A percentile compares a stretch with the other conserved stretches of the same genome.
phyloP scores from a whole-genome alignment of 148 eudicot species.

The Fagopyrum esculentum region DNA sequence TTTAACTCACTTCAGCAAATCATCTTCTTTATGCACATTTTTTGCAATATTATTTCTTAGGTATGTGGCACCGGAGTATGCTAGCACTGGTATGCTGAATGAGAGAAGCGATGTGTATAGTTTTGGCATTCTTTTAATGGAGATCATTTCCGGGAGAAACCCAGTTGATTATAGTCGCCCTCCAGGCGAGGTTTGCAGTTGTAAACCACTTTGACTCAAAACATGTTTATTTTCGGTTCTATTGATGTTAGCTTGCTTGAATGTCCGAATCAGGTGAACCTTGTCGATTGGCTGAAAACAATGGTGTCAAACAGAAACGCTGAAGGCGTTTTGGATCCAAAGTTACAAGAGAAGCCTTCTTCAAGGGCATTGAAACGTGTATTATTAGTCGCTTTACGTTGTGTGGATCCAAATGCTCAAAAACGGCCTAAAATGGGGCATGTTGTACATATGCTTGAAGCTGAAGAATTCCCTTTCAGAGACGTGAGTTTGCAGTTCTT shows the following conservation, averaged over 20 bases:
- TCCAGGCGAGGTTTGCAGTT: constrained; percentile 57
- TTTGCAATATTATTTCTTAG: constrained; percentile 27
- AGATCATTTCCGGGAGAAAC: constrained; percentile 72
- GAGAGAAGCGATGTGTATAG: constrained; percentile 93
- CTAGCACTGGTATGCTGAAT: constrained; percentile 87
- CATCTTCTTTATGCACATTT: not conserved
- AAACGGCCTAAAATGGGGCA: constrained; percentile 90
- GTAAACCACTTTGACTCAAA: not conserved
- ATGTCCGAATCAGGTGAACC: constrained; percentile 47
- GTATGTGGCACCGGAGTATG: constrained; percentile 95
- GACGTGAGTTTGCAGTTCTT: constrained; percentile 43
- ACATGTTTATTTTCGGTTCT: not conserved
- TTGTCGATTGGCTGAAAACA: constrained; percentile 83
- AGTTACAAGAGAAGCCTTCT: constrained; percentile 65
- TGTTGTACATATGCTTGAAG: constrained; percentile 87
- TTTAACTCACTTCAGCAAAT: too few relatives aligned
- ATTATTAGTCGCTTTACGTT: constrained; percentile 72
- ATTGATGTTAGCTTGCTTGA: not conserved
- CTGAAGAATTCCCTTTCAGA: constrained; percentile 68
- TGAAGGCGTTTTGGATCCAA: constrained; percentile 77
- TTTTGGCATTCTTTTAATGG: constrained; percentile 88
- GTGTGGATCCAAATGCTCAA: constrained; percentile 87
- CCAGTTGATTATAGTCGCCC: constrained; percentile 93
- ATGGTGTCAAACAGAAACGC: constrained; percentile 71
- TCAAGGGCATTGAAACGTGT: constrained; percentile 79